Evolutionary conservation across 495 filamentous ascomycete genomes (phyloP).

Genomic region (Lasiosphaeria hispida): DNA sequence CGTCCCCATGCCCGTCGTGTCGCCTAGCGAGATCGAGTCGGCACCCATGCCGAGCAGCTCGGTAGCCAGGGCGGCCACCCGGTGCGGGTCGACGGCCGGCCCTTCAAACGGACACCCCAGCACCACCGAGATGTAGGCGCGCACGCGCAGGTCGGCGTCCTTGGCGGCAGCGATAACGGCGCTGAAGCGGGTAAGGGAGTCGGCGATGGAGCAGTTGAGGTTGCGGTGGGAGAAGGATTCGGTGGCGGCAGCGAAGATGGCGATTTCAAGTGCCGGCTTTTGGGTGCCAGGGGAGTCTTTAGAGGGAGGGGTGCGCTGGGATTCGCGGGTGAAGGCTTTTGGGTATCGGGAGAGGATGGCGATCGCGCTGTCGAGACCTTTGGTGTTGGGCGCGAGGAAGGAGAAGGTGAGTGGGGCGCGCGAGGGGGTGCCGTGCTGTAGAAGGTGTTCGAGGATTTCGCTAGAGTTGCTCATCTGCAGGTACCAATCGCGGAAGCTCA

Average conservation of each 20-base stretch:
- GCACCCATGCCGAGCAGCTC: constrained; percentile 89
- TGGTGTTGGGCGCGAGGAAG: constrained; percentile 87
- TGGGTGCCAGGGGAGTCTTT: neutral
- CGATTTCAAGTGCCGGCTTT: constrained; percentile 67
- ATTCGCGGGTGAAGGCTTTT: constrained; percentile 37
- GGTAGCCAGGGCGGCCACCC: constrained; percentile 80
- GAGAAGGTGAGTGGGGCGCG: constrained; percentile 76
- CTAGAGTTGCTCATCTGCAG: constrained; percentile 86
- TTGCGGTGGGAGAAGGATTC: constrained; percentile 90
- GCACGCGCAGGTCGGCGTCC: constrained; percentile 59
- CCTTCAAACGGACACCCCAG: constrained; percentile 95
- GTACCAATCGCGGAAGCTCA: neutral
- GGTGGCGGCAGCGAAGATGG: constrained; percentile 88
- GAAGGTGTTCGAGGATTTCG: constrained; percentile 74
- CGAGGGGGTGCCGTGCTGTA: constrained; percentile 64
- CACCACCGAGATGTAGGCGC: constrained; percentile 93
- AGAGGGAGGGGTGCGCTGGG: constrained; percentile 8
- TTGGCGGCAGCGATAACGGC: constrained; percentile 76
- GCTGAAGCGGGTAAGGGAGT: constrained; percentile 72
- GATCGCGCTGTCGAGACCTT: constrained; percentile 63
- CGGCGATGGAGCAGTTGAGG: constrained; percentile 82
- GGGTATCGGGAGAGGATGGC: constrained; percentile 41
- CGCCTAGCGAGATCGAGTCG: constrained; percentile 89
- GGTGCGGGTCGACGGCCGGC: constrained; percentile 69
- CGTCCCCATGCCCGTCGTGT: constrained; percentile 97